phyloP scores from a whole-genome alignment of 2,329 filamentous ascomycete species.

The Trichoderma polysporum region DNA sequence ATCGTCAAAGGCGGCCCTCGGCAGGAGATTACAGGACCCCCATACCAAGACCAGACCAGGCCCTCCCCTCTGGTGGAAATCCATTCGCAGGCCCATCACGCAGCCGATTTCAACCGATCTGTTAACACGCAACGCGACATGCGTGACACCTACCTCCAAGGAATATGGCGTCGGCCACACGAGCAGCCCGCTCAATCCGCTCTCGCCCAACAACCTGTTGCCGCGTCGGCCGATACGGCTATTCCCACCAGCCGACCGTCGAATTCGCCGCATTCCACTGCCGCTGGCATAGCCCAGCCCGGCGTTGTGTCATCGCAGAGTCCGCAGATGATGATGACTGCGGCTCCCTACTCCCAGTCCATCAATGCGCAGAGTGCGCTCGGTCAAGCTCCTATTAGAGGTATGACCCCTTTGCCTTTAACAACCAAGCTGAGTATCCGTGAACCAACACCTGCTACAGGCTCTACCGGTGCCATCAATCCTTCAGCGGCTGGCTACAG shows the following conservation, averaged over 20 bases:
- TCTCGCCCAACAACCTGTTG: constrained; percentile 43
- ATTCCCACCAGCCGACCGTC: constrained; percentile 53
- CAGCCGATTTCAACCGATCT: constrained; percentile 86
- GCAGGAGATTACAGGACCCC: constrained; percentile 82
- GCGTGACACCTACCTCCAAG: constrained; percentile 76
- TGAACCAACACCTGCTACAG: constrained; percentile 61
- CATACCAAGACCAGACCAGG: constrained; percentile 85
- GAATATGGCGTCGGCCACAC: constrained; percentile 79
- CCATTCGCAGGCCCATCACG: constrained; percentile 80
- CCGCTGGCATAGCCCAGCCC: constrained; percentile 56
- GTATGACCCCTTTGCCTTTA: constrained; percentile 52
- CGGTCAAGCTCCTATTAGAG: constrained; percentile 69
- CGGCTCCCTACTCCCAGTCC: constrained; percentile 66
- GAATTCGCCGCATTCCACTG: constrained; percentile 58
- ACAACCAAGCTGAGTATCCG: constrained; percentile 58
- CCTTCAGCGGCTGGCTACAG: constrained; percentile 59
- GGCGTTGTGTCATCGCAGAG: constrained; percentile 61
- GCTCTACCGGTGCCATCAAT: constrained; percentile 51
- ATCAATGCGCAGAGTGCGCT: constrained; percentile 70
- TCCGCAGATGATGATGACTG: constrained; percentile 66
- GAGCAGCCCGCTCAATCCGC: constrained; percentile 63
- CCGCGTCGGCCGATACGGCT: constrained; percentile 41
- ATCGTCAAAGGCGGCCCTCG: constrained; percentile 76
- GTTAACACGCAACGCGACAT: constrained; percentile 77
- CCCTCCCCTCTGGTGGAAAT: constrained; percentile 75